phyloP scores from a whole-genome alignment of 2,329 filamentous ascomycete species.

The Dissoconium aciculare region DNA sequence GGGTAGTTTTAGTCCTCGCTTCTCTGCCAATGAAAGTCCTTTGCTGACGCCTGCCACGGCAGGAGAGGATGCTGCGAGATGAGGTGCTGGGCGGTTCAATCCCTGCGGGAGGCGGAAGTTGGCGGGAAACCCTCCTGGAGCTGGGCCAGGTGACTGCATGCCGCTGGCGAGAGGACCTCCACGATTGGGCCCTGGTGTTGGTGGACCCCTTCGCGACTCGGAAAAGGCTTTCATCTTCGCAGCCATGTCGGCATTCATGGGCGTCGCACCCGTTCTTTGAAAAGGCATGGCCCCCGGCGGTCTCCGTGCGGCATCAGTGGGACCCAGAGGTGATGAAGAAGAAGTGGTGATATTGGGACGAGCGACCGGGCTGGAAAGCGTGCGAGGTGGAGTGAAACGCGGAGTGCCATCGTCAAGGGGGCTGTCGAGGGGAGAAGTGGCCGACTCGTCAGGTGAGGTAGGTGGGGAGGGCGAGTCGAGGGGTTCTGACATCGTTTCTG shows the following conservation, averaged over 20 bases:
- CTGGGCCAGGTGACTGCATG: constrained; percentile 10
- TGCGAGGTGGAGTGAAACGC: constrained; percentile 9
- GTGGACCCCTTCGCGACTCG: constrained; percentile 45
- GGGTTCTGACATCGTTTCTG: no score
- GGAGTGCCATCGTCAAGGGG: constrained; percentile 5
- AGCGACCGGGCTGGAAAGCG: constrained; percentile 16
- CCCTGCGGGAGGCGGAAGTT: constrained; percentile 31
- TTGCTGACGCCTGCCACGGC: constrained; percentile 30
- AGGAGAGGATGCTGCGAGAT: constrained; percentile 35
- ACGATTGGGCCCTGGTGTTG: constrained; percentile 16
- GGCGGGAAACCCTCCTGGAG: constrained; percentile 28
- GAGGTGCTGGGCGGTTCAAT: constrained; percentile 24
- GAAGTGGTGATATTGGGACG: constrained; percentile 52
- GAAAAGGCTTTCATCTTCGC: constrained; percentile 58
- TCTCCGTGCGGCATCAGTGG: constrained; percentile 53
- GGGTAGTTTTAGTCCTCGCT: constrained; percentile 50
- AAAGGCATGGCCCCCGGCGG: constrained; percentile 31
- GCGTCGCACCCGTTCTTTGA: constrained; percentile 34
- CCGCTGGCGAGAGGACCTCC: constrained; percentile 8
- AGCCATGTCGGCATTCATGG: constrained; percentile 41
- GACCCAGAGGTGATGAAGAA: constrained; percentile 73
- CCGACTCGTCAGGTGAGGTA: constrained; percentile 13
- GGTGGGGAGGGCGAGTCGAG: constrained; percentile 17
- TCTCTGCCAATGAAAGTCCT: constrained; percentile 48
- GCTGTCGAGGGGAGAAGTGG: constrained; percentile 10